phyloP scores from a whole-genome alignment of 2,329 filamentous ascomycete genomes.

The Ilyonectria destructans region DNA sequence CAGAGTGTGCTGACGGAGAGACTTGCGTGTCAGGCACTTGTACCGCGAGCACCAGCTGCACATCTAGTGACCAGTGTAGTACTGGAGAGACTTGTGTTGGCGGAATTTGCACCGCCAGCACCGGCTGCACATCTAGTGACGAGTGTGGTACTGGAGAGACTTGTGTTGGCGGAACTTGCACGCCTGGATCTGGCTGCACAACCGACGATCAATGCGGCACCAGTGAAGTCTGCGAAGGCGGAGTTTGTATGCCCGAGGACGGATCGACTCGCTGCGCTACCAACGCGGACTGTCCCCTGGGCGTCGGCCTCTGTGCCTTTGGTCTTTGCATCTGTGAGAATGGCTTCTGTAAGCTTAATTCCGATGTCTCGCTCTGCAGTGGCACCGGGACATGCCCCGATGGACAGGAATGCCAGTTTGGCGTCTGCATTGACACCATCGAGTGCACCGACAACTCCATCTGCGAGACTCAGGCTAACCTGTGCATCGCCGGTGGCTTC shows the following conservation, averaged over 20 bases:
- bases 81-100: neutral
- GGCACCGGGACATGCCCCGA: neutral
- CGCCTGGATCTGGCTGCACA: neutral
- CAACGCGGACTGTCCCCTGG: conserved; percentile 16
- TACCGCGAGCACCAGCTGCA: conserved; percentile 1
- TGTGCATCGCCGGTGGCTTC: conserved; percentile 15
- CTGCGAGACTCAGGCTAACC: neutral
- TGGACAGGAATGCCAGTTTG: conserved; percentile 8
- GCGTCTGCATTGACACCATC: conserved; percentile 3
- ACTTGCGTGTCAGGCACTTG: conserved; percentile 14
- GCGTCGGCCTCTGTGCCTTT: conserved; percentile 10
- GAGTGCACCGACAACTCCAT: conserved; percentile 7
- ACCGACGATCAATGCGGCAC: neutral
- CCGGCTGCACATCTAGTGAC: neutral
- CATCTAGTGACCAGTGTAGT: neutral
- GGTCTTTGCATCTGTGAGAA: conserved; percentile 17
- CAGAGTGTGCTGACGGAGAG: conserved; percentile 11
- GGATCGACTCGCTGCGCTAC: conserved; percentile 5
- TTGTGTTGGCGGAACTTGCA: neutral
- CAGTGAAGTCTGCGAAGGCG: conserved; percentile 16
- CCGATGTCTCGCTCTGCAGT: neutral
- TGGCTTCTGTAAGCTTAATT: conserved; percentile 3
- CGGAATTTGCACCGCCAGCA: neutral
- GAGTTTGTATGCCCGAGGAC: conserved; percentile 1
- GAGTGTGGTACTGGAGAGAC: conserved; percentile 10